phyloP scores from a whole-genome alignment of 2,329 filamentous ascomycete species.

The Fusarium nelsonii region DNA sequence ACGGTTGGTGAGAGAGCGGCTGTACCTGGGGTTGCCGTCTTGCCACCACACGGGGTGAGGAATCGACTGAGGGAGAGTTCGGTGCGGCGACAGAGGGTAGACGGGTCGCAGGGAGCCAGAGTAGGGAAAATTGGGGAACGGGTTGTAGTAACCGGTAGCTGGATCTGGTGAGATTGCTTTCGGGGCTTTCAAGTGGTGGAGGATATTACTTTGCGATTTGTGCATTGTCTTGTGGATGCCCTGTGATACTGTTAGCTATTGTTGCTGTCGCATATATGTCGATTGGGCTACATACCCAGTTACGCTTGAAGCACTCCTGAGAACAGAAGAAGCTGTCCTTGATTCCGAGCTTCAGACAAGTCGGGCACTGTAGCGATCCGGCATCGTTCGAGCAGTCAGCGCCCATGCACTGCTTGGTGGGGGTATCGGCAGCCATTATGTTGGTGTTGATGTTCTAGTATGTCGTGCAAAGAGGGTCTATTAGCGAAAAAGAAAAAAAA shows the following conservation, averaged over 20 bases:
- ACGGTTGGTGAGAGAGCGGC: conserved; percentile 71
- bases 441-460: conserved; percentile 1
- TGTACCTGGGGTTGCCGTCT: conserved; percentile 79
- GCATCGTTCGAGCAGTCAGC: conserved; percentile 89
- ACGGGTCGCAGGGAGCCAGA: conserved; percentile 86
- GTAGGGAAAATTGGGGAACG: conserved; percentile 88
- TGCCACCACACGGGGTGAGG: conserved; percentile 87
- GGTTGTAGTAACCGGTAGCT: conserved; percentile 91
- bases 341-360: conserved; percentile 88
- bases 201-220: conserved; percentile 81
- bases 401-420: conserved; percentile 78
- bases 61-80: conserved; percentile 83
- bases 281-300: conserved; percentile 78
- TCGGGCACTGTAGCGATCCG: conserved; percentile 90
- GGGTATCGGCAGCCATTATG: conserved; percentile 63
- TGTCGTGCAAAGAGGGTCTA: background rate
- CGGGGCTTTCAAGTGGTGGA: conserved; percentile 80
- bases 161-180: conserved; percentile 90
- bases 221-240: conserved; percentile 77
- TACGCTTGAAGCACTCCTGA: conserved; percentile 98
- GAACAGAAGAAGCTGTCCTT: conserved; percentile 97
- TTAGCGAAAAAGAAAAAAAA: background rate
- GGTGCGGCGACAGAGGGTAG: conserved; percentile 81
- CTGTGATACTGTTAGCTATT: conserved; percentile 59
- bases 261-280: conserved; percentile 29